Evolutionary conservation across 2,329 filamentous ascomycete genomes (phyloP).

Genomic region (Chalara sp.): DNA sequence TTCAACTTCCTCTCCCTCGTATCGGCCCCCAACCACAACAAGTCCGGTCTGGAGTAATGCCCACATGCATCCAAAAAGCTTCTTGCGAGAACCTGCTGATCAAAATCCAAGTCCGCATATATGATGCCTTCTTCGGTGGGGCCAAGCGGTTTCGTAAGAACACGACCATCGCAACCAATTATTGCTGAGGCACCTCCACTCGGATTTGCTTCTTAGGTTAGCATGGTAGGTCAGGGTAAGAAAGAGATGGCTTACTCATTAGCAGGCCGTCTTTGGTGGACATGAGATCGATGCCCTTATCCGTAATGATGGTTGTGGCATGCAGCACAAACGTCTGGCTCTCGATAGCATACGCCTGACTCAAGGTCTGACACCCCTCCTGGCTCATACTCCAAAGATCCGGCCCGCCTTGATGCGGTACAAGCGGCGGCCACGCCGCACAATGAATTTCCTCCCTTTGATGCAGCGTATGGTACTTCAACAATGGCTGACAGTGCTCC

Average conservation of each 20-base stretch:
- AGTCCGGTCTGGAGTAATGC: slow-evolving; percentile 20
- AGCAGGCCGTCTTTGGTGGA: background rate
- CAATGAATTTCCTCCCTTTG: slow-evolving; percentile 9
- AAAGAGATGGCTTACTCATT: background rate
- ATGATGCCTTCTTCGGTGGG: background rate
- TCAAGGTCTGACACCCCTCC: background rate
- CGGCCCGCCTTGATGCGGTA: background rate
- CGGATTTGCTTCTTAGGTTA: background rate
- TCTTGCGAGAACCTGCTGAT: background rate
- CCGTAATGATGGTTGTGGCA: slow-evolving; percentile 7
- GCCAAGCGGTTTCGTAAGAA: background rate
- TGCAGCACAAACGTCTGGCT: slow-evolving; percentile 9
- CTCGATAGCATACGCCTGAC: slow-evolving; percentile 8
- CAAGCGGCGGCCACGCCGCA: slow-evolving; percentile 9
- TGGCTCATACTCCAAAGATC: background rate
- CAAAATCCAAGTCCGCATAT: background rate
- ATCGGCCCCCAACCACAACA: slow-evolving; percentile 15
- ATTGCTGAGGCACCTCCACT: background rate
- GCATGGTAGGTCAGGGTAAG: too few species aligned
- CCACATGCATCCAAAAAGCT: slow-evolving; percentile 15
- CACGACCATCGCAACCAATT: background rate
- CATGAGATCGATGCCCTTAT: slow-evolving; percentile 5
- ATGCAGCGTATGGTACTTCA: slow-evolving; percentile 11
- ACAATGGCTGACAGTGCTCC: slow-evolving; percentile 36
- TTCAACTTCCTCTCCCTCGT: background rate